phyloP scores from a whole-genome alignment of 345 rosid genomes.

The Nasturtium officinale region DNA sequence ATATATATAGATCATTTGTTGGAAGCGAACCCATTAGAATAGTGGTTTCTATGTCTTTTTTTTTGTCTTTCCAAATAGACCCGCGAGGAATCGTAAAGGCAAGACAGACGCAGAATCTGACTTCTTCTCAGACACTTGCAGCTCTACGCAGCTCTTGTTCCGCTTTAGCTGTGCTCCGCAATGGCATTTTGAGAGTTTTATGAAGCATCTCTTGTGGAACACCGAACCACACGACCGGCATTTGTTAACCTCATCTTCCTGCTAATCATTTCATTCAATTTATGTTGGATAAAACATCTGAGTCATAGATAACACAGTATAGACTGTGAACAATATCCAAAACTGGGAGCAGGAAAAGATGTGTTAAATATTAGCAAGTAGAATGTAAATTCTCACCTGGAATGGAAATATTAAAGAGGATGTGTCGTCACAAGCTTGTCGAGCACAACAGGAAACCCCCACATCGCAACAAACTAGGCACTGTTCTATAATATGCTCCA shows the following conservation, averaged over 20 bases:
- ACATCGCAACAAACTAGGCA: slow-evolving; percentile 95
- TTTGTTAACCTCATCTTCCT: slow-evolving; percentile 76
- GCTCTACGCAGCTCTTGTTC: slow-evolving; percentile 41
- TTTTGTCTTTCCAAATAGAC: slow-evolving; percentile 64
- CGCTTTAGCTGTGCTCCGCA: slow-evolving; percentile 58
- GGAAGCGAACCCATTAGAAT: slow-evolving; percentile 84
- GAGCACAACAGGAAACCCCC: slow-evolving; percentile 83
- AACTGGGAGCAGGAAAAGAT: neutral
- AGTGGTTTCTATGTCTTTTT: slow-evolving; percentile 56
- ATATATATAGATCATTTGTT: slow-evolving; percentile 52
- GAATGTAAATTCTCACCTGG: slow-evolving; percentile 58
- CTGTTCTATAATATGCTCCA: slow-evolving; percentile 85
- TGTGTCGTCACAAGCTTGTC: slow-evolving; percentile 87
- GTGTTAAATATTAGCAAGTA: neutral
- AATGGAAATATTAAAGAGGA: slow-evolving; percentile 92
- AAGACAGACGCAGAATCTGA: slow-evolving; percentile 49
- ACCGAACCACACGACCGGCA: slow-evolving; percentile 64
- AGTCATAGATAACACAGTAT: neutral
- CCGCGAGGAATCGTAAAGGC: slow-evolving; percentile 56
- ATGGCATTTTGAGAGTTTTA: slow-evolving; percentile 62
- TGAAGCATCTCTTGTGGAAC: slow-evolving; percentile 79
- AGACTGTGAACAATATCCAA: neutral
- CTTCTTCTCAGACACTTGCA: slow-evolving; percentile 49
- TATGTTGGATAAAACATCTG: neutral
- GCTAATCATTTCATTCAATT: slow-evolving; percentile 37